Evolutionary conservation across 2,329 filamentous ascomycete genomes (phyloP), one percentile per base, ranked within the genome.

Genomic region (Escovopsis weberi): DNA sequence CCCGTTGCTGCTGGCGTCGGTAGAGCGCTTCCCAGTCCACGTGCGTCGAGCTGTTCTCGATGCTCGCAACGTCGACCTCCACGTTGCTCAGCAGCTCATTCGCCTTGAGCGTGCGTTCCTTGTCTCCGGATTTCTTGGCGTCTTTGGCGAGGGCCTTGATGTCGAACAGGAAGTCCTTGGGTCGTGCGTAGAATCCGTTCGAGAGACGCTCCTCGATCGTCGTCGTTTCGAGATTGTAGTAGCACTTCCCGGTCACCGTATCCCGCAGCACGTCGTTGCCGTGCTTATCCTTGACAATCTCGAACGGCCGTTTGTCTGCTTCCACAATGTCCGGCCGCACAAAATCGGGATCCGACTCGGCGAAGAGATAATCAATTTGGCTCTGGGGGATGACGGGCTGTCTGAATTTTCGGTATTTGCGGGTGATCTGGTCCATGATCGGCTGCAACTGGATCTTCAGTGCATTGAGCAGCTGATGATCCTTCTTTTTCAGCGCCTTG

Each of bases 391-490:
- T 81, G 36, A 85, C 76, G 1, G 85, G 81, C 43, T 79, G 78
- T 47, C 87, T 75, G 63, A 96, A 96, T 51, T 86, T 86, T 57
- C 82, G 85, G 64, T 94, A 94, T 57, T 83, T 87, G 47, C 73
- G 71, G 59, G 94, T 91, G 57, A 98, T 85, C 62, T 95, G 86
- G 51, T 98, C 89, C 87, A 98, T 95, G 51, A 96, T 85, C 2
- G 85, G 86, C 60, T 95, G 88, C 43, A 98, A 78, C 42, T 82
- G 70, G 34, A 94, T 79, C 66, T 96, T 98, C 50, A 98, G 68
- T 45, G 82, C 68, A 58, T 96, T 95, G 42, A 96, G 70, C 10
- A 81, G 76, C 49, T 89, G 79, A 39, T 85, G 80, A 55, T 98
- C 93, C 48, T 77, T 76, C 61, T 86, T 83, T 61, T 82, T 83